Percentiles rank a stretch among this genome's conserved stretches.
Evolutionary conservation across 1,284 basidiomycete genomes (phyloP).

Genomic region (Melampsora americana): DNA sequence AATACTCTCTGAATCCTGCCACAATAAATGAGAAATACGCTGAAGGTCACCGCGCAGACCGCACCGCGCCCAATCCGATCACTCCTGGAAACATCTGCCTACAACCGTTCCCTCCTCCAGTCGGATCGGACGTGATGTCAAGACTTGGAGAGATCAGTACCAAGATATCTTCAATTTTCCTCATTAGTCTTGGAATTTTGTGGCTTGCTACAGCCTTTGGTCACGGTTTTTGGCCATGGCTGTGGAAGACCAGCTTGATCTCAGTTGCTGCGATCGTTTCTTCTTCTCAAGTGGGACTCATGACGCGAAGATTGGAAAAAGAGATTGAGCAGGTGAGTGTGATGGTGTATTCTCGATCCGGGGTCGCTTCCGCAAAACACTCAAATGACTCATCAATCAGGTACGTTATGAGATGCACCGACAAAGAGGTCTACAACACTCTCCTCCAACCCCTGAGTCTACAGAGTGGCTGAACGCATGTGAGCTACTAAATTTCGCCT

Average conservation of each 20-base stretch:
- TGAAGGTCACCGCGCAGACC: conserved; percentile 42
- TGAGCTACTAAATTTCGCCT: not conserved
- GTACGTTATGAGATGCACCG: conserved; percentile 58
- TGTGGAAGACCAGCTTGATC: conserved; percentile 58
- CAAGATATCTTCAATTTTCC: conserved; percentile 54
- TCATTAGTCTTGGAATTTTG: conserved; percentile 55
- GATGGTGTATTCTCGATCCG: not conserved
- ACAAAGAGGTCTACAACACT: conserved; percentile 60
- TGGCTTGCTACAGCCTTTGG: conserved; percentile 62
- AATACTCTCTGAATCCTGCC: conserved; percentile 12
- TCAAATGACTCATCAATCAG: conserved; percentile 43
- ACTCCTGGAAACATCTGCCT: conserved; percentile 60
- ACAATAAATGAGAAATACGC: conserved; percentile 44
- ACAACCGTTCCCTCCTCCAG: conserved; percentile 62
- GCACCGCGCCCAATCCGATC: conserved; percentile 57
- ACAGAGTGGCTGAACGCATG: conserved; percentile 61
- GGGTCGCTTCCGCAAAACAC: not conserved
- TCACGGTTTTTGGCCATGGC: conserved; percentile 57
- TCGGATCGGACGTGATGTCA: conserved; percentile 55
- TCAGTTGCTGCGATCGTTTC: conserved; percentile 54
- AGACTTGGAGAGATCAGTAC: conserved; percentile 54
- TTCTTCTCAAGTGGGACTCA: conserved; percentile 57
- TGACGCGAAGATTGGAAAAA: conserved; percentile 59
- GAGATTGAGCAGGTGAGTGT: conserved; percentile 59
- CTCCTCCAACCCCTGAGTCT: conserved; percentile 59